Percentiles rank a stretch among this genome's conserved stretches.
phyloP scores from a whole-genome alignment of 345 rosid genomes.

The Hibiscus syriacus region DNA sequence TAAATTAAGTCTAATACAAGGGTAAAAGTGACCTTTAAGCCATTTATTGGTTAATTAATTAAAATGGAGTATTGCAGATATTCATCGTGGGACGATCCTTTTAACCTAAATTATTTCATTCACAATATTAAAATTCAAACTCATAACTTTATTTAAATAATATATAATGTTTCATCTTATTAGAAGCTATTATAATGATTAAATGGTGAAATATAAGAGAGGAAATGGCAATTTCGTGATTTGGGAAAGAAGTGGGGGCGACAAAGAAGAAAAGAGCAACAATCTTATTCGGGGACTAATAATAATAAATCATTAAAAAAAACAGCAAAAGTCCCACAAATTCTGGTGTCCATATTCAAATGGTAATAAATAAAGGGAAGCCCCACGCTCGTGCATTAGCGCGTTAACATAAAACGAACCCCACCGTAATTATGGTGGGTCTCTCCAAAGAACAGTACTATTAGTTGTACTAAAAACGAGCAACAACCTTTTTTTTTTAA shows the following conservation, averaged over 20 bases:
- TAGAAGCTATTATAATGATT: no score
- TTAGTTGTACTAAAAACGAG: background rate
- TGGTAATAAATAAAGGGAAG: conserved; percentile 10
- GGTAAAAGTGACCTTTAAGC: no score
- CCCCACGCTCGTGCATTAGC: conserved; percentile 32
- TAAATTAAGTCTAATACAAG: no score
- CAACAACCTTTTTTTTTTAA: background rate
- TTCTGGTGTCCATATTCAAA: conserved; percentile 8
- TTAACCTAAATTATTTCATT: no score
- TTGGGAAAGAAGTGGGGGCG: background rate
- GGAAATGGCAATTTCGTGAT: background rate
- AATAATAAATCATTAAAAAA: background rate
- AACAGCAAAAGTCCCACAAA: conserved; percentile 12
- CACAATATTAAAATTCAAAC: no score
- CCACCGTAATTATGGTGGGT: no score
- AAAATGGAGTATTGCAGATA: no score
- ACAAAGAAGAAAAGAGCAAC: no score
- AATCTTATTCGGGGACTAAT: background rate
- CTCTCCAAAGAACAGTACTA: background rate
- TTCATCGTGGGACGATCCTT: no score
- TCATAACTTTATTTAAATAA: no score
- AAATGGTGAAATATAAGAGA: background rate
- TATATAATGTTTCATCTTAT: no score
- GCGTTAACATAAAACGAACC: conserved; percentile 32
- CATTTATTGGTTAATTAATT: no score